Base-by-base conservation (phyloP, 2,329 filamentous ascomycete species). In the Alternaria sp. region DNA sequence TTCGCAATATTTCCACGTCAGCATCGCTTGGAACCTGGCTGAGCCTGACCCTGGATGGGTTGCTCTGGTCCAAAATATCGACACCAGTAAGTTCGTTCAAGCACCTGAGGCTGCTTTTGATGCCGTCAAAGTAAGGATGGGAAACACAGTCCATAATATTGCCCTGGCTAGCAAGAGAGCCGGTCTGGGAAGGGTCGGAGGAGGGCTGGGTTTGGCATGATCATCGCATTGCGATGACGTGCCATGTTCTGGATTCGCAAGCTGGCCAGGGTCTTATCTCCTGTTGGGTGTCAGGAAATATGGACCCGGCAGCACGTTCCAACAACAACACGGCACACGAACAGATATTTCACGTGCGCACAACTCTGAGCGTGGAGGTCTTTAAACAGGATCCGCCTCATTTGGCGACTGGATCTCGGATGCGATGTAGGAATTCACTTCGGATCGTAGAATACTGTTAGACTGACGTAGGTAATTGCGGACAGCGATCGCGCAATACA, bases 1-100 rank as follows among this genome's bases (percentile, higher is more conserved):
- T 58, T 85, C 85, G 5, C 78, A 84, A 53, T 88, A 87, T 21
- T 97, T 97, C 75, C 96, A 99, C 79, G 83, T 98, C 63, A 97
- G 94, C 49, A 88, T 99, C 60, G 96, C 91, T 0, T 98, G 95
- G 96, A 91, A 76, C 47, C 67, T 81, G 23, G 57, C 63, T 11
- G 74, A 76, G 57, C 76, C 77, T 8, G 68, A 66, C 18, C 49
- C 69, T 10, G 71, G 72, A 37, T 78, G 70, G 71, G 59, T 71
- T 9, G 59, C 63, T 43, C 41, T 78, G 33, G 65, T 78, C 3
- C 55, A 70, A 45, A n/a, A 54, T 45, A 65, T 78, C 23, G 66
- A 75, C 44, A 62, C 77, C 15, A 60, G 63, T 46, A 63, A 67
- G 37, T 60, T 67, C 11, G 46, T 78, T 30, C 43, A 55, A 41